Conservation (phyloP, 768 basidiomycete genomes). For the Boletus speciosus region DNA sequence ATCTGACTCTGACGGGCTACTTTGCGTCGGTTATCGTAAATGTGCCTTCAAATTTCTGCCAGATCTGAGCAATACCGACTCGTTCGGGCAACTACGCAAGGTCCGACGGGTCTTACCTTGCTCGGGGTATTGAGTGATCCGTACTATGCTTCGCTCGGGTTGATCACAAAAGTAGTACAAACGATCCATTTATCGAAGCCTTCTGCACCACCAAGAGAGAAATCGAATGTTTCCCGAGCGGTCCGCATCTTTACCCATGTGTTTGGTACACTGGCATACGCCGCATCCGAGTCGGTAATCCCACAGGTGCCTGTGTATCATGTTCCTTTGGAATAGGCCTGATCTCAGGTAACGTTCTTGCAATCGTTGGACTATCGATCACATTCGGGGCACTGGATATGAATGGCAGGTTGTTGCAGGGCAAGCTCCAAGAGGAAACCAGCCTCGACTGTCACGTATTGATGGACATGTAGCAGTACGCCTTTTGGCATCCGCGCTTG, state of each 20-base stretch:
- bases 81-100: background rate
- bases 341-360: constrained; percentile 34
- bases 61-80: constrained; percentile 12
- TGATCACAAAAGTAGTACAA: constrained; percentile 35
- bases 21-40: constrained; percentile 16
- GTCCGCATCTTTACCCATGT: constrained; percentile 36
- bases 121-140: constrained; percentile 39
- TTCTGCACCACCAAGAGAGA: constrained; percentile 35
- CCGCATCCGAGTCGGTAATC: constrained; percentile 19
- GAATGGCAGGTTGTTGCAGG: constrained; percentile 36
- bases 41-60: constrained; percentile 21
- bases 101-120: constrained; percentile 28
- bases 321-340: constrained; percentile 28
- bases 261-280: constrained; percentile 23
- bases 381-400: constrained; percentile 30
- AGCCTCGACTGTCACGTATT: constrained; percentile 40
- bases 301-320: constrained; percentile 18
- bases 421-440: constrained; percentile 36
- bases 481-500: constrained; percentile 46
- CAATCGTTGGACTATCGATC: constrained; percentile 25
- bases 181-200: constrained; percentile 44
- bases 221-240: constrained; percentile 36
- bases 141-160: constrained; percentile 40
- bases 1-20: constrained; percentile 27
- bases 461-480: constrained; percentile 42